These are phyloP conservation scores for Neurospora sp. DNA, from an alignment of 495 filamentous ascomycete genomes.

Conservation along the genomic window DNA sequence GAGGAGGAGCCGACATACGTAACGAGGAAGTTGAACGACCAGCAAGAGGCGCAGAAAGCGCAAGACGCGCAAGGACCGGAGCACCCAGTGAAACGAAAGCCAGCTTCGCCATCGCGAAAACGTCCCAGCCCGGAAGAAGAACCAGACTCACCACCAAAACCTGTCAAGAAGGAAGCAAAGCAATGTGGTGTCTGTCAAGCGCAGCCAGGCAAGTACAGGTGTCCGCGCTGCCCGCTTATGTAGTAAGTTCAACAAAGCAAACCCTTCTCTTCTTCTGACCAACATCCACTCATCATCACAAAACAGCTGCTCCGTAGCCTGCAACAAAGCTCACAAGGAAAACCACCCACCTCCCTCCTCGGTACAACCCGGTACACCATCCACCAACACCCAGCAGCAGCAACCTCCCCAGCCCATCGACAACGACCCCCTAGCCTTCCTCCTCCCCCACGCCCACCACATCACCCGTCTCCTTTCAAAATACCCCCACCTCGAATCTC, in stretches of 20 bases:
- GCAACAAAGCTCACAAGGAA: constrained; percentile 53
- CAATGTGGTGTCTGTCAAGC: constrained; percentile 50
- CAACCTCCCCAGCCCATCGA: constrained; percentile 6
- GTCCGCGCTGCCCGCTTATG: constrained; percentile 49
- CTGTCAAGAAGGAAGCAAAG: constrained; percentile 5
- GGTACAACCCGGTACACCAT: neutral
- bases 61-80: neutral
- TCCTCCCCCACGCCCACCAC: constrained; percentile 31
- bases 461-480: constrained; percentile 40
- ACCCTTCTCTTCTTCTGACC: neutral
- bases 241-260: constrained; percentile 38
- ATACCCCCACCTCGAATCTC: constrained; percentile 40
- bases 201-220: constrained; percentile 54
- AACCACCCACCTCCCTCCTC: constrained; percentile 20
- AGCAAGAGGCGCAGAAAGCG: neutral
- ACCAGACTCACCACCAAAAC: constrained; percentile 3
- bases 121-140: constrained; percentile 1
- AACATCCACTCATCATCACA: neutral
- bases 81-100: neutral
- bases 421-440: constrained; percentile 24
- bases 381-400: neutral
- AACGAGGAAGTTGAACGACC: neutral
- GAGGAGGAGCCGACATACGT: neutral
- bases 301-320: constrained; percentile 57
- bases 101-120: constrained; percentile 2